A percentile compares a stretch with the other conserved stretches of the same genome.
Evolutionary conservation across 805 yeast genomes (phyloP).

Genomic region (Jamesozyma spencerorum): DNA sequence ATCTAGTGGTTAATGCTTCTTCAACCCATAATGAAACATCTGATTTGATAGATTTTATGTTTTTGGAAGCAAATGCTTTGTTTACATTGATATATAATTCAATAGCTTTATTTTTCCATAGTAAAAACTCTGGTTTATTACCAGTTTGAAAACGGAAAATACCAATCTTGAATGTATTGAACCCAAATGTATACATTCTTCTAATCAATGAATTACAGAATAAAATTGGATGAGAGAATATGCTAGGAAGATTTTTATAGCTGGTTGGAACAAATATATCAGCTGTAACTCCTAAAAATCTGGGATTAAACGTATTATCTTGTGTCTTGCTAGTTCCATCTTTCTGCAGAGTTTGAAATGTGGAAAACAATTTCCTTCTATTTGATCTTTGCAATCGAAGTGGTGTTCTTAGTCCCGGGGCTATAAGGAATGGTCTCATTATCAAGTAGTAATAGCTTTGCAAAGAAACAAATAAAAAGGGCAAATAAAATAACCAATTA

Average conservation of each 20-base stretch:
- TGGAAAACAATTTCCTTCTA: constrained; percentile 1
- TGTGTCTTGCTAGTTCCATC: constrained; percentile 4
- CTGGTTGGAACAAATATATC: constrained; percentile 47
- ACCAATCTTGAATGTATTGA: constrained; percentile 62
- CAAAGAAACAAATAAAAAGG: too few relatives aligned
- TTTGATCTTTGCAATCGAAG: not conserved
- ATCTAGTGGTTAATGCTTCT: constrained; percentile 46
- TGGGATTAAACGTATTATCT: constrained; percentile 28
- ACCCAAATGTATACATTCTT: constrained; percentile 51
- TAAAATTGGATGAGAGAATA: constrained; percentile 34
- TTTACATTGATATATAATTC: constrained; percentile 71
- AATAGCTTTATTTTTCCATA: constrained; percentile 82
- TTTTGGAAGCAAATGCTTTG: constrained; percentile 61
- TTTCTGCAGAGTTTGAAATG: not conserved
- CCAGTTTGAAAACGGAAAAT: constrained; percentile 61
- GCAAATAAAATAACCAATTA: too few relatives aligned
- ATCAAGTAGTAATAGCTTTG: too few relatives aligned
- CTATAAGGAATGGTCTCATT: not conserved
- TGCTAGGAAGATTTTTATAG: constrained; percentile 36
- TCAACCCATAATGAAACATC: constrained; percentile 54
- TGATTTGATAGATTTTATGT: constrained; percentile 39
- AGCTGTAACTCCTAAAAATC: constrained; percentile 34
- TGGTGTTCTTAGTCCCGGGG: not conserved
- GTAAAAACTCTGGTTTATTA: constrained; percentile 53
- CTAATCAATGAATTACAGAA: constrained; percentile 43